Conservation (phyloP, 306 rosid species). For the Vicia villosa region DNA sequence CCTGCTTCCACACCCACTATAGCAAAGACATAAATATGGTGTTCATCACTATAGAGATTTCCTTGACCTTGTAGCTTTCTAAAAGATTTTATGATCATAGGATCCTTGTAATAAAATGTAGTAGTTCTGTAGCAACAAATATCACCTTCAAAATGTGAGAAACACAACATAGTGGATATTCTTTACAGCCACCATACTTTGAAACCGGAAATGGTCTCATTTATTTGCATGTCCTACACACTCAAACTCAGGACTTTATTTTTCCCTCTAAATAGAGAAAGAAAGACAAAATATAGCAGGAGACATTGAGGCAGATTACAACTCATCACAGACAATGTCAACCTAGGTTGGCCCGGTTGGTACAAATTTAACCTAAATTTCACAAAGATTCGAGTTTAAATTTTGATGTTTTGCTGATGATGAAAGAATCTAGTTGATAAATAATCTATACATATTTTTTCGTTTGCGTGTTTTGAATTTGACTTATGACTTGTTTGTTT, state of each 20-base stretch:
- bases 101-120: constrained; percentile 21
- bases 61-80: constrained; percentile 26
- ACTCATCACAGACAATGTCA: constrained; percentile 5
- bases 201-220: constrained; percentile 16
- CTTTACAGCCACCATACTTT: constrained; percentile 10
- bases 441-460: no score
- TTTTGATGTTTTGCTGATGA: no score
- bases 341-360: background rate
- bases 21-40: constrained; percentile 31
- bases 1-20: constrained; percentile 33
- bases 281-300: constrained; percentile 33
- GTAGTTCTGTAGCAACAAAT: constrained; percentile 33
- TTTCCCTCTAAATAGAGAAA: constrained; percentile 2
- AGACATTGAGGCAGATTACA: constrained; percentile 43
- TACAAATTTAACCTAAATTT: background rate
- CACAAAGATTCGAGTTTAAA: background rate
- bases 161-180: constrained; percentile 7
- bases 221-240: constrained; percentile 22
- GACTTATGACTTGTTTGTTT: no score
- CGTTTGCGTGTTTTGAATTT: no score
- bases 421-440: no score
- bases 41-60: constrained; percentile 30
- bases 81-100: constrained; percentile 35
- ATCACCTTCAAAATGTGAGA: background rate
- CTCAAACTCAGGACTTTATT: constrained; percentile 5